Evolutionary conservation across 257 asterid species (phyloP).

Genomic region (Gentiana macrophylla): DNA sequence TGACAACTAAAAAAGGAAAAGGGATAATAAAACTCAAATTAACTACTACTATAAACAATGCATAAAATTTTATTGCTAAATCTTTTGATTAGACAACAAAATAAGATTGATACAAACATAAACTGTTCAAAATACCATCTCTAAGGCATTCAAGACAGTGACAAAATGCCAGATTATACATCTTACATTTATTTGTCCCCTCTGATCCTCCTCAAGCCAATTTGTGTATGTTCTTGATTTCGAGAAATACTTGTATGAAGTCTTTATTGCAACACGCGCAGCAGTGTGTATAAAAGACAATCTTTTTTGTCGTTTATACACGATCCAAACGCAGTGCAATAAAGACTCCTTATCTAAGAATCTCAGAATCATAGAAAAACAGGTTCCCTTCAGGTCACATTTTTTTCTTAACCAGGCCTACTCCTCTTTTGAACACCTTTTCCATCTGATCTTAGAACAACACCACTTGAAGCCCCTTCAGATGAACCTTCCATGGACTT

Average conservation of each 20-base stretch:
- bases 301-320: too few species aligned
- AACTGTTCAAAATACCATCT: conserved; percentile 9
- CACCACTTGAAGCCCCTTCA: conserved; percentile 68
- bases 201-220: conserved; percentile 4
- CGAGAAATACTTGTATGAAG: too few species aligned
- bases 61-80: conserved; percentile 8
- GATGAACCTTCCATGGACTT: conserved; percentile 63
- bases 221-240: conserved; percentile 5
- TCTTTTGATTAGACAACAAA: conserved; percentile 10
- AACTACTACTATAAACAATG: conserved; percentile 6
- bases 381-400: not conserved
- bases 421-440: conserved; percentile 51
- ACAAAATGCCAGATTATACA: conserved; percentile 15
- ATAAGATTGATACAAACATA: conserved; percentile 21
- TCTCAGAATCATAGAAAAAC: not conserved
- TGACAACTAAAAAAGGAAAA: not conserved
- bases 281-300: too few species aligned
- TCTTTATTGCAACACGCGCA: too few species aligned
- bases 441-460: conserved; percentile 39
- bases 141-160: conserved; percentile 18
- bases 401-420: conserved; percentile 33
- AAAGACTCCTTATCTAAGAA: too few species aligned
- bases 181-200: conserved; percentile 2
- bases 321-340: too few species aligned
- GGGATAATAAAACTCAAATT: not conserved